phyloP scores from a whole-genome alignment of 2,329 filamentous ascomycete species.

The Colletotrichum plurivorum region DNA sequence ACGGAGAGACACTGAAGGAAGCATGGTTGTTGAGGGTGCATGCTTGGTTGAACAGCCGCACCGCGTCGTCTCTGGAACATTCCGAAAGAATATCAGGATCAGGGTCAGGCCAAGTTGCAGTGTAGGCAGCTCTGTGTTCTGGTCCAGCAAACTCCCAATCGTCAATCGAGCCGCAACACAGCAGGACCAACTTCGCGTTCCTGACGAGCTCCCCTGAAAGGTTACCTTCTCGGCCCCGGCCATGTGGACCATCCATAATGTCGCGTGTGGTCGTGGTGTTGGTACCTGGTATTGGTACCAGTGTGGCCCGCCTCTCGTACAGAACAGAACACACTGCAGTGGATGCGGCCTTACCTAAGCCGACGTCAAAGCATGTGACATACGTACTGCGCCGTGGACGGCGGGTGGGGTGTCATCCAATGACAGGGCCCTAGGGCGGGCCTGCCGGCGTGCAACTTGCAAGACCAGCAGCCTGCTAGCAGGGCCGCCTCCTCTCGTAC shows the following conservation, averaged over 20 bases:
- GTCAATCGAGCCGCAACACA: too few species aligned
- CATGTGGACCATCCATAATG: conserved; percentile 14
- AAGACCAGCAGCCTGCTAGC: too few species aligned
- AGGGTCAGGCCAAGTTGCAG: too few species aligned
- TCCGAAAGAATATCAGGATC: too few species aligned
- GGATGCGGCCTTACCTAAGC: conserved; percentile 26
- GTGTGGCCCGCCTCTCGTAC: too few species aligned
- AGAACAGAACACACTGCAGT: too few species aligned
- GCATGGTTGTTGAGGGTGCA: neutral
- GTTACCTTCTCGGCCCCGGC: conserved; percentile 2
- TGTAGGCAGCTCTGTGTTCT: too few species aligned
- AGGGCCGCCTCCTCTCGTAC: neutral
- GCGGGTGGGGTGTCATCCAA: conserved; percentile 32
- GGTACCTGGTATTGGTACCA: neutral
- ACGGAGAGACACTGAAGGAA: neutral
- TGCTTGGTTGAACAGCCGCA: too few species aligned
- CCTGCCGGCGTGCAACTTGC: too few species aligned
- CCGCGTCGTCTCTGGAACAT: too few species aligned
- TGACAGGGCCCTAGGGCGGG: neutral
- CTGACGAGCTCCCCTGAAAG: neutral
- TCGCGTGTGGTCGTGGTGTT: conserved; percentile 12
- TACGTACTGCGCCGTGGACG: conserved; percentile 18
- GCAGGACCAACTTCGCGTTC: neutral
- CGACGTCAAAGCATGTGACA: conserved; percentile 32
- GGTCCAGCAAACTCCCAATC: too few species aligned